Conservation (phyloP, 2,329 filamentous ascomycete species). For the Colletotrichum sp. region DNA sequence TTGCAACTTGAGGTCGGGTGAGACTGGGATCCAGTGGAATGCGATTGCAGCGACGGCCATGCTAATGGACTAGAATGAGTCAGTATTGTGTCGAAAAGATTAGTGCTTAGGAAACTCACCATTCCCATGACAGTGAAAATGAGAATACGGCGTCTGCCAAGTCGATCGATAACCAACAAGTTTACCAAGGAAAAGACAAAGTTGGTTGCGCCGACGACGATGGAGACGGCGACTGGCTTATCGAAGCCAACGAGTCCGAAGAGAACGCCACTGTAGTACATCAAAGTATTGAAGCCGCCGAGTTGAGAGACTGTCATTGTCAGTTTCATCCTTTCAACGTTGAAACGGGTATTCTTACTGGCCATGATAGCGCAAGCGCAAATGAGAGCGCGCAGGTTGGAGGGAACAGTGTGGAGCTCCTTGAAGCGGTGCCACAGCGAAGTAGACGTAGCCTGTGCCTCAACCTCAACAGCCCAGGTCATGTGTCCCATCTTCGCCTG, state of each 20-base stretch:
- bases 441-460: constrained; percentile 41
- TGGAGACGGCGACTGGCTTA: constrained; percentile 52
- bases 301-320: constrained; percentile 45
- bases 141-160: constrained; percentile 50
- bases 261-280: constrained; percentile 26
- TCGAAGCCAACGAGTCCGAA: constrained; percentile 56
- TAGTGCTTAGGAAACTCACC: constrained; percentile 24
- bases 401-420: constrained; percentile 48
- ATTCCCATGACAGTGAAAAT: constrained; percentile 48
- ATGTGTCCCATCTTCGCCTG: constrained; percentile 49
- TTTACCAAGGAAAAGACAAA: constrained; percentile 57
- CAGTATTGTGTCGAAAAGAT: background rate
- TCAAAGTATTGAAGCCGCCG: constrained; percentile 38
- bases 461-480: constrained; percentile 40
- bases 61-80: constrained; percentile 41
- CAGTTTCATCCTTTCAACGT: background rate
- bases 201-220: constrained; percentile 50
- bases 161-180: constrained; percentile 48
- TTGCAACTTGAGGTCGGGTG: constrained; percentile 43
- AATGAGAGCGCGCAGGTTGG: constrained; percentile 49
- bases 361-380: constrained; percentile 56
- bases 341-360: constrained; percentile 20
- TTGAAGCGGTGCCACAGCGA: constrained; percentile 48
- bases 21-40: constrained; percentile 51
- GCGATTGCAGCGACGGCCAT: constrained; percentile 47